Evolutionary conservation across 805 yeast species (phyloP).

Genomic region (Cephaloascus albidus): DNA sequence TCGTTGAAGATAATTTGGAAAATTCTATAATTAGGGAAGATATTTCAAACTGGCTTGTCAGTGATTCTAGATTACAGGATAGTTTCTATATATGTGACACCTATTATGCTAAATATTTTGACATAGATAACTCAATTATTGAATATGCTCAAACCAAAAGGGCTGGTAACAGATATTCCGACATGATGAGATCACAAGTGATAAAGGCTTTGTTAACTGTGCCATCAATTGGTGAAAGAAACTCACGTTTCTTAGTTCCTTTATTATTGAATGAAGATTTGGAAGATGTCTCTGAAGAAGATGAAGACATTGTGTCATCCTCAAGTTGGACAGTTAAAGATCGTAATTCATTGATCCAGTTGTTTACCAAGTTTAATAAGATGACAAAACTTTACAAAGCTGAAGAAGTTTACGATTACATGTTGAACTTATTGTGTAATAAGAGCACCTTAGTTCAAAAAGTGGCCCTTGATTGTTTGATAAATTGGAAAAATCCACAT

Average conservation of each 20-base stretch:
- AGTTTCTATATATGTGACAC: slow-evolving; percentile 20
- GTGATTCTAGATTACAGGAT: slow-evolving; percentile 33
- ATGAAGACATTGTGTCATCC: slow-evolving; percentile 1
- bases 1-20: slow-evolving; percentile 6
- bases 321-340: slow-evolving; percentile 40
- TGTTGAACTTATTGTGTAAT: slow-evolving; percentile 52
- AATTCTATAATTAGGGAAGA: slow-evolving; percentile 3
- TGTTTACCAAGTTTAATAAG: slow-evolving; percentile 57
- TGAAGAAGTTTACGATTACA: slow-evolving; percentile 41
- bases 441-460: slow-evolving; percentile 57
- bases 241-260: slow-evolving; percentile 49
- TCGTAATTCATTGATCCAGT: slow-evolving; percentile 44
- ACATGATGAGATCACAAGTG: slow-evolving; percentile 42
- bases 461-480: slow-evolving; percentile 58
- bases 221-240: slow-evolving; percentile 64
- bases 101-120: slow-evolving; percentile 20
- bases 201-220: slow-evolving; percentile 46
- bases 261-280: slow-evolving; percentile 33
- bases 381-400: slow-evolving; percentile 45
- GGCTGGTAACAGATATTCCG: slow-evolving; percentile 28
- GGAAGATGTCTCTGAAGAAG: slow-evolving; percentile 14
- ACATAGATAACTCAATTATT: slow-evolving; percentile 24
- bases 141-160: slow-evolving; percentile 22
- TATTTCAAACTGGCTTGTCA: slow-evolving; percentile 29
- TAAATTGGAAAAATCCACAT: slow-evolving; percentile 51